Evolutionary conservation across 2,329 filamentous ascomycete species (phyloP), one percentile per base, ranked within the genome.

Genomic region (Ceratocystis huliohia): DNA sequence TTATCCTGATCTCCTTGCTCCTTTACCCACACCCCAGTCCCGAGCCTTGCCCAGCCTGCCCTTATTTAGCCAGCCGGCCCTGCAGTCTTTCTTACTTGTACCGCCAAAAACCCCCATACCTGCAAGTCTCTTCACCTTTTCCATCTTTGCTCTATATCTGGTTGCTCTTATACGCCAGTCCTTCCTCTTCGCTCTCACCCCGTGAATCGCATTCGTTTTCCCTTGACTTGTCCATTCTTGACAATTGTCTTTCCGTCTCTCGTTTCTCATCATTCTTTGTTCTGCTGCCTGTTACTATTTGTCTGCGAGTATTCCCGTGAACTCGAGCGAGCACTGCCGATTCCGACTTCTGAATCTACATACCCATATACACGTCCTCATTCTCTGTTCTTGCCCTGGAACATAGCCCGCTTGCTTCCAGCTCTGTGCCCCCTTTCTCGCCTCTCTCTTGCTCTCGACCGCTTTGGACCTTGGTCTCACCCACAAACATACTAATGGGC

Each of bases 401-500:
- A 1, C 45, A 4, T 28, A 10, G 3, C 37, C 28, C 3, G 28
- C 20, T 25, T 20, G n/a, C 20, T 25, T 8, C 20, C 20, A 15
- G 37, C 37, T 13, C 37, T 41, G 37, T 41, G 37, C 37, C 3
- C 37, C 37, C 37, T 41, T 41, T 13, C 1, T 41, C 37, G 37
- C 10, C 59, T 50, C 59, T 37, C 50, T 62, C 56, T 61, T 37
- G 17, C 45, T 44, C 25, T 45, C 25, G 37, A 41, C 37, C 13
- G 37, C 3, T 41, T 41, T 13, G 37, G 45, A 59, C 65, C 53
- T 53, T 59, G 63, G 64, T 59, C 66, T 65, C 64, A n/a, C 28
- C 22, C 37, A 53, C 48, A 53, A 57, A 70, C 72, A 74, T 72
- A 82, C 82, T 84, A 81, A 84, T 82, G 78, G 78, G 79, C 78